A percentile compares a stretch with the other conserved stretches of the same genome.
phyloP scores from a whole-genome alignment of 2,329 filamentous ascomycete species.

The Epichloe uncinata region DNA sequence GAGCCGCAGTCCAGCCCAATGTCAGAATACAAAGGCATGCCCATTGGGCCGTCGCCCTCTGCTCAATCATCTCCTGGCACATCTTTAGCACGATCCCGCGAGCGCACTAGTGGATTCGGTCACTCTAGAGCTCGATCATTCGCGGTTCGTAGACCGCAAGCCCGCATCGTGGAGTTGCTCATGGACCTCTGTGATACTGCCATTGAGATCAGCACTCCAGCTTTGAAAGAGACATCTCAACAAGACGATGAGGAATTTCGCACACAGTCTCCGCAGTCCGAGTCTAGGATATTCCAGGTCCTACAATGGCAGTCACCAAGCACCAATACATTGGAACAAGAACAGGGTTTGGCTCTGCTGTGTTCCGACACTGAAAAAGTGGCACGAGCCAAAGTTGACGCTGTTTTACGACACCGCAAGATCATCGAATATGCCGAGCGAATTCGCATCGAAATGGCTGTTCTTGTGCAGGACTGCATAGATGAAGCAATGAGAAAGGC shows the following conservation, averaged over 20 bases:
- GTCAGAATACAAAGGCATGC: conserved; percentile 77
- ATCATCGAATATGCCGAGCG: conserved; percentile 95
- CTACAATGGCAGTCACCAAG: conserved; percentile 94
- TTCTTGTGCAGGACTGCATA: conserved; percentile 91
- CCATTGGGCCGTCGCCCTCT: conserved; percentile 65
- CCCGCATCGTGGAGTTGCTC: conserved; percentile 86
- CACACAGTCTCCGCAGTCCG: conserved; percentile 90
- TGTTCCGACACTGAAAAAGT: conserved; percentile 80
- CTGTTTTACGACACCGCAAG: conserved; percentile 77
- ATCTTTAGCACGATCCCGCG: conserved; percentile 58
- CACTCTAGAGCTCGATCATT: conserved; percentile 78
- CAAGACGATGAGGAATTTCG: conserved; percentile 59
- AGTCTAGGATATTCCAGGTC: conserved; percentile 87
- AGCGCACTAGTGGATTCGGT: conserved; percentile 63
- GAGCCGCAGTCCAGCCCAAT: conserved; percentile 38
- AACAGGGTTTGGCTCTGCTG: conserved; percentile 76
- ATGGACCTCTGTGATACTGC: conserved; percentile 93
- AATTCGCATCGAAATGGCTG: conserved; percentile 84
- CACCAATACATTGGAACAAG: conserved; percentile 80
- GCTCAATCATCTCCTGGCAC: conserved; percentile 59
- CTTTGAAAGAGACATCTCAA: conserved; percentile 72
- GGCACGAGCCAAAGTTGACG: conserved; percentile 80
- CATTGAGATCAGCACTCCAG: conserved; percentile 84
- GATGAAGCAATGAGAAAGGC: conserved; percentile 84
- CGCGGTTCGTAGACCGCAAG: conserved; percentile 76